phyloP scores from a whole-genome alignment of 352 stramenopile genomes.

The Elongisporangium prolatum region DNA sequence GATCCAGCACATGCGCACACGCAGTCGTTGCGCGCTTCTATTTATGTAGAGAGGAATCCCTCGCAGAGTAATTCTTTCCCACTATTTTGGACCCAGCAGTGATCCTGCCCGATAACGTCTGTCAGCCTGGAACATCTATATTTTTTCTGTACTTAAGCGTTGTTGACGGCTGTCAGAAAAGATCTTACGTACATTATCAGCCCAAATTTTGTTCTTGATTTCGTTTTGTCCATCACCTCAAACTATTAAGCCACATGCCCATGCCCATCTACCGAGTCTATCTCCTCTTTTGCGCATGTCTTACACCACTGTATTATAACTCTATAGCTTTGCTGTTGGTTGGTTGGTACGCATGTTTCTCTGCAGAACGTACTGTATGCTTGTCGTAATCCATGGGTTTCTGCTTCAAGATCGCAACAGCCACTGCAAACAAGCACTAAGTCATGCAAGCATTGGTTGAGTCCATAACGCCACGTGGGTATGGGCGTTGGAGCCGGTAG shows the following conservation, averaged over 20 bases:
- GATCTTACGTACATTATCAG: neutral
- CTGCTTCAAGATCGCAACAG: neutral
- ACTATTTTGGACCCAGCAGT: neutral
- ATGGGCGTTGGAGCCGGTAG: neutral
- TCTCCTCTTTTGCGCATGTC: neutral
- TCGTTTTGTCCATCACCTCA: neutral
- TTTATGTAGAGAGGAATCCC: neutral
- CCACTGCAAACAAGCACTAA: neutral
- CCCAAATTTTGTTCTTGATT: neutral
- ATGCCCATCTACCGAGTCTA: neutral
- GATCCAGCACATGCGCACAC: neutral
- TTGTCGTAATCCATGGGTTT: neutral
- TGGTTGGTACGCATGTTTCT: neutral
- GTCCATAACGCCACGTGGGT: neutral
- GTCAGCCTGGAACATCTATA: neutral
- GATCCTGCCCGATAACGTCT: neutral
- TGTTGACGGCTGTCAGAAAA: neutral
- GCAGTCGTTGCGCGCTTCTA: neutral
- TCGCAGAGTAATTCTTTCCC: neutral
- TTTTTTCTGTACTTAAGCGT: neutral
- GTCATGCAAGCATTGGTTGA: neutral
- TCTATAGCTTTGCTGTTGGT: neutral
- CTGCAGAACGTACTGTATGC: neutral
- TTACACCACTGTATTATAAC: neutral
- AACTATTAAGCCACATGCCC: neutral